Base-by-base conservation (phyloP, 306 rosid genomes). In the Sechiopsis laciniata region DNA sequence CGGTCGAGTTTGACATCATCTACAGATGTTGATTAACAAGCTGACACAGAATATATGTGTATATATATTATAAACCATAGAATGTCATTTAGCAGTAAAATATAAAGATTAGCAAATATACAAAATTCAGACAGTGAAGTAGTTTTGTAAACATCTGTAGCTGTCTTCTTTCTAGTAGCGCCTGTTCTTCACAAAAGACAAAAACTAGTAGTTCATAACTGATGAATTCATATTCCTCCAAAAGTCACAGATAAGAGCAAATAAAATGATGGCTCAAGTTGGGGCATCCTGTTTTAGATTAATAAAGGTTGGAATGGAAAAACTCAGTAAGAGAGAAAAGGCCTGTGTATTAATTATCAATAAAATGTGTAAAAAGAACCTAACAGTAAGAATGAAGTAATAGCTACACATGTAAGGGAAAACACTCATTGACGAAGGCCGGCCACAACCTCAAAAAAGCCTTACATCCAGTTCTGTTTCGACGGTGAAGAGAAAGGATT, bases 391-490 rank as follows among this genome's bases (percentile, higher is more conserved):
- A 51, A 71, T 51, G 46, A 74, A 74, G 77, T 32, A 60, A 56
- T 58, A 59, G 45, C 66, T 73, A 74, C 65, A 58, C 21, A 12
- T 57, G 55, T 42, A 42, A 55, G 54, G 52, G 65, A 70, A 71
- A 71, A 71, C 57, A 29, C 48, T 26, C 76, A 48, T 54, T 82
- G 84, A 76, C 82, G 83, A 86, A 78, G 50, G 80, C 85, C 80
- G 78, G 88, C 89, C 79, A 75, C 81, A 75, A 88, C 87, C 86
- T 72, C 75, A 82, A 84, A 83, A 59, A 82, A 85, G 85, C 82
- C 86, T 80, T 83, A 79, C 88, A 83, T 82, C 93, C 90, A 81
- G 83, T 83, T 82, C 84, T 80, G 55, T 46, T 68, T 16, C 32
- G 17, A 48, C 81, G 80, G 83, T 84, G 79, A 80, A 78, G 79